Base-by-base conservation (phyloP, 345 rosid species). In the Psidium friedrichsthalianum region DNA sequence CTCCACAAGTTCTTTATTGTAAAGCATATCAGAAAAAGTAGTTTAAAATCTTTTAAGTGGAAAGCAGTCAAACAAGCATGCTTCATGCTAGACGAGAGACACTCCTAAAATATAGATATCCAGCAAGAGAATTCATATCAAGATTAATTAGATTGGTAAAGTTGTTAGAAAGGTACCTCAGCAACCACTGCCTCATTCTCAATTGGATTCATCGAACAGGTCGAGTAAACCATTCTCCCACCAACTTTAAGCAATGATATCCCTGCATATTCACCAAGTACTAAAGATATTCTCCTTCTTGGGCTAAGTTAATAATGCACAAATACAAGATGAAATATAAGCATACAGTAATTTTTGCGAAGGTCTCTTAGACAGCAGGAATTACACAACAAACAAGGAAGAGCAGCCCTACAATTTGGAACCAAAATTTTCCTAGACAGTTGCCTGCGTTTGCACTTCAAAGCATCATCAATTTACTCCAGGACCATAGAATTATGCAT, bases 161-260 rank as follows among this genome's bases (percentile, higher is more conserved):
- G 51, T 40, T 27, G 61, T 51, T 59, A 76, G 20, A 85, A 21
- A 32, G 58, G 84, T 92, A 96, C 99, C 94, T 95, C 98, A 86
- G 98, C 95, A 90, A 97, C 98, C 89, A 97, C 99, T 59, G 99
- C 99, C 90, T 97, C 99, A 89, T 97, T 87, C 91, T 97, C 98
- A 80, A 97, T 93, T 86, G 98, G 98, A 90, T 97, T 96, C 98
- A 96, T 94, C n/a, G 98, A 95, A 88, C 98, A 97, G 82, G 99
- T 96, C 6, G 98, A 97, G 92, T 97, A 97, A 86, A 97, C 95
- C 96, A 97, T 96, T 92, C 94, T 94, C 83, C 99, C 99, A 87
- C 98, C 98, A 85, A 95, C 96, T 94, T 95, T 96, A 74, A 97
- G 92, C 86, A 96, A 86, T 78, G 98, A 90, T 49, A 96, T 74